A percentile compares a stretch with the other conserved stretches of the same genome.
These are phyloP conservation scores for Cardamine resedifolia DNA, from an alignment of 345 rosid species.

Conservation along the genomic window DNA sequence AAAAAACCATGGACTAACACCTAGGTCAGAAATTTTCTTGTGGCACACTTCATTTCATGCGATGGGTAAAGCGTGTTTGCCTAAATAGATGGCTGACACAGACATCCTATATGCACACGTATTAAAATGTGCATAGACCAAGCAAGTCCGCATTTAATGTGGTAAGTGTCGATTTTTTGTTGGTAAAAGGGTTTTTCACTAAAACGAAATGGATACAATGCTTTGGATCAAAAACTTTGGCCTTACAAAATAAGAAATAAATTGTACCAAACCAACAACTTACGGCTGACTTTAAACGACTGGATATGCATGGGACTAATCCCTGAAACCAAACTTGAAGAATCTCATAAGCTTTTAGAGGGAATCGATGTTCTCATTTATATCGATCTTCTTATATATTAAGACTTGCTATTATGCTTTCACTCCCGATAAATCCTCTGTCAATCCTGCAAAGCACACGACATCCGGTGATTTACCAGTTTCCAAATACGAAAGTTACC, in stretches of 20 bases:
- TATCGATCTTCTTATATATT: not conserved
- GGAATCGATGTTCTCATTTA: not conserved
- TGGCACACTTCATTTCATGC: not conserved
- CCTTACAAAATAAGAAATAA: not conserved
- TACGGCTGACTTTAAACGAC: not conserved
- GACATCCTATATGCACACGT: not conserved
- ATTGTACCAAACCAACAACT: not conserved
- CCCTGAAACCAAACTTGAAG: not conserved
- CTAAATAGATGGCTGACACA: not conserved
- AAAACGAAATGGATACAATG: not conserved
- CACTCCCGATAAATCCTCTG: not conserved
- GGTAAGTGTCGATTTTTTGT: not conserved
- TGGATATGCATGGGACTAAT: not conserved
- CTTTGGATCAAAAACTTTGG: not conserved
- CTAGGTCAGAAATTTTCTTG: not conserved
- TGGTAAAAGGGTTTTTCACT: not conserved
- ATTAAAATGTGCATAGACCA: not conserved
- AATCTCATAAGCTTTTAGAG: not conserved
- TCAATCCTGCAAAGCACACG: not conserved
- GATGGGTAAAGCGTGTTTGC: not conserved
- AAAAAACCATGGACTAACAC: not conserved
- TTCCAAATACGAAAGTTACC: not conserved
- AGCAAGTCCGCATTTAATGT: not conserved
- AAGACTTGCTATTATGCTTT: not conserved
- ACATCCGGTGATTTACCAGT: not conserved